phyloP scores from a whole-genome alignment of 805 yeast species.

The Starmerella cellae region DNA sequence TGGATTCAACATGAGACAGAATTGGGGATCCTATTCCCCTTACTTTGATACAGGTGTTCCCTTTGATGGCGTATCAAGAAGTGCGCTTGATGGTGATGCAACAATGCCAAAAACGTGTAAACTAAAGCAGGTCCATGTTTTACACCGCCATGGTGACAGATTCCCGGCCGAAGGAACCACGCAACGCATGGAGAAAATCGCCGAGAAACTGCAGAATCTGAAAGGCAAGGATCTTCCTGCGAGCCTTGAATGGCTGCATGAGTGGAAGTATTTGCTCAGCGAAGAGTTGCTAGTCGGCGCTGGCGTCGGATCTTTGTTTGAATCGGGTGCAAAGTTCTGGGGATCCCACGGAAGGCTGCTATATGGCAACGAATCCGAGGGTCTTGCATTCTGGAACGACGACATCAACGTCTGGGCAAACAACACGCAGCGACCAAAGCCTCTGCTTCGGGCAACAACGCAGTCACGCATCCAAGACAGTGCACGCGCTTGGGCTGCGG shows the following conservation, averaged over 20 bases:
- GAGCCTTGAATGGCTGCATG: conserved; percentile 25
- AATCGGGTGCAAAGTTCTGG: conserved; percentile 31
- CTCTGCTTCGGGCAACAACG: conserved; percentile 29
- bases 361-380: conserved; percentile 23
- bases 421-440: conserved; percentile 27
- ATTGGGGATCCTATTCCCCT: conserved; percentile 33
- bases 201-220: conserved; percentile 25
- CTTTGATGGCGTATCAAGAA: conserved; percentile 26
- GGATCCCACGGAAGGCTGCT: conserved; percentile 30
- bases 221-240: conserved; percentile 20
- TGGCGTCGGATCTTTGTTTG: conserved; percentile 31
- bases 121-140: conserved; percentile 53
- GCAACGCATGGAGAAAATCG: conserved; percentile 30
- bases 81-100: conserved; percentile 22
- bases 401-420: conserved; percentile 24
- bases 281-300: conserved; percentile 27
- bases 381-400: conserved; percentile 22
- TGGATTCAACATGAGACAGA: conserved; percentile 31
- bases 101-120: conserved; percentile 33
- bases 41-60: conserved; percentile 29
- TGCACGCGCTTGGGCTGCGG: conserved; percentile 34
- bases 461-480: conserved; percentile 31
- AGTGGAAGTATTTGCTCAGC: conserved; percentile 27
- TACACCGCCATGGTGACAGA: conserved; percentile 72
- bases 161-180: conserved; percentile 42